Percentiles rank a stretch among this genome's conserved stretches.
Conservation (phyloP, 257 asterid genomes). For the Solanum bulbocastanum region DNA sequence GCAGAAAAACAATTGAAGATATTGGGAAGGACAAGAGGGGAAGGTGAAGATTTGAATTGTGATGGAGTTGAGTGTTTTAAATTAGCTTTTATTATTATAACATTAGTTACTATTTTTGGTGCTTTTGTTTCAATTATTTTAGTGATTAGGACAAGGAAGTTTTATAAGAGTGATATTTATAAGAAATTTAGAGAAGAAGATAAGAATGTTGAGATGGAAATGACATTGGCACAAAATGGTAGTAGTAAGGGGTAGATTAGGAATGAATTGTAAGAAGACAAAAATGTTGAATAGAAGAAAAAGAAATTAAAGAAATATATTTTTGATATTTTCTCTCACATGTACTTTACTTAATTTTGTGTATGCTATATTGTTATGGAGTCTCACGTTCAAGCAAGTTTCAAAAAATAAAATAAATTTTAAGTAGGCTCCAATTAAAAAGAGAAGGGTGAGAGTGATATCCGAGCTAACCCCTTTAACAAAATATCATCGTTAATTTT, state of each 20-base stretch:
- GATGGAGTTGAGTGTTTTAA: conserved; percentile 47
- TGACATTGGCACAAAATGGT: conserved; percentile 1
- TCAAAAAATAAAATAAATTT: too few relatives aligned
- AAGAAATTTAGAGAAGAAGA: conserved; percentile 44
- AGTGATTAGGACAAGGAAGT: conserved; percentile 55
- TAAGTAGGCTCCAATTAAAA: too few relatives aligned
- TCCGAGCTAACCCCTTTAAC: not conserved
- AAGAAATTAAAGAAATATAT: not conserved
- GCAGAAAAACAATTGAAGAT: conserved; percentile 45
- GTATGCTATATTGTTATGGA: not conserved
- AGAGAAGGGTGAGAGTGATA: not conserved
- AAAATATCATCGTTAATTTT: not conserved
- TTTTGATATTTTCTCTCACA: not conserved
- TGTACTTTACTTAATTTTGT: not conserved
- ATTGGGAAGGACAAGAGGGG: conserved; percentile 9
- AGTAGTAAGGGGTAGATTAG: not conserved
- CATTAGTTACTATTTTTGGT: conserved; percentile 54
- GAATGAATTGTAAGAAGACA: not conserved
- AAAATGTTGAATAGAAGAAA: not conserved
- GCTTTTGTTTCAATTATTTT: conserved; percentile 44
- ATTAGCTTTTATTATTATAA: conserved; percentile 51
- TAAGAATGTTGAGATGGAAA: conserved; percentile 17
- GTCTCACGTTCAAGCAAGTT: too few relatives aligned
- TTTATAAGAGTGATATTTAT: conserved; percentile 69
- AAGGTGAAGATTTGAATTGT: conserved; percentile 50